Conservation (phyloP, 441 rosid genomes). For the Adansonia grandidieri region DNA sequence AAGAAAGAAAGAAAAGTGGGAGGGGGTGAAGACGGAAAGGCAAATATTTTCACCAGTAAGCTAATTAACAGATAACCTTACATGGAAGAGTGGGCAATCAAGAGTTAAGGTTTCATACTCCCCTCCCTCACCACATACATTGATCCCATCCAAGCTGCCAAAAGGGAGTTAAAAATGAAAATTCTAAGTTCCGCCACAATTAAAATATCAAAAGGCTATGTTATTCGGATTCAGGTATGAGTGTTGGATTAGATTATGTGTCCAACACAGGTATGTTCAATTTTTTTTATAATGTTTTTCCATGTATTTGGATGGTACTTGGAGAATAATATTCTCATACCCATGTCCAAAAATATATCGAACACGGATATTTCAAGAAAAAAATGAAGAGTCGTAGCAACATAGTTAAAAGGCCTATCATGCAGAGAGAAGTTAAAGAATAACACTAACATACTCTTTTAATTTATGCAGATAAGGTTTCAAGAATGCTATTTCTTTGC, state of each 20-base stretch:
- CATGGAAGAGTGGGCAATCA: conserved; percentile 91
- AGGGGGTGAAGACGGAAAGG: neutral
- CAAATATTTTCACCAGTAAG: conserved; percentile 25
- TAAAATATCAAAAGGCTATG: neutral
- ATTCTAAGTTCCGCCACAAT: conserved; percentile 12
- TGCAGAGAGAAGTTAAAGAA: neutral
- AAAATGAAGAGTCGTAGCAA: too few relatives aligned
- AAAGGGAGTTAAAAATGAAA: conserved; percentile 8
- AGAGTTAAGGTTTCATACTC: conserved; percentile 95
- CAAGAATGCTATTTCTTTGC: conserved; percentile 78
- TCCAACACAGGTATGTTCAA: too few relatives aligned
- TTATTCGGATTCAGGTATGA: too few relatives aligned
- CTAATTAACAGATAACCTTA: conserved; percentile 40
- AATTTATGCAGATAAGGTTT: conserved; percentile 70
- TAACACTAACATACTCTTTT: conserved; percentile 67
- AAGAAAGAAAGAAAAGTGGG: neutral
- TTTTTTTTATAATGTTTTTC: too few relatives aligned
- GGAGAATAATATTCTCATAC: too few relatives aligned
- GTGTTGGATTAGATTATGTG: too few relatives aligned
- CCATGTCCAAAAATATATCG: too few relatives aligned
- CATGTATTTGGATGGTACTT: too few relatives aligned
- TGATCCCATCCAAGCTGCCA: conserved; percentile 82
- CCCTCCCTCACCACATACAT: conserved; percentile 99
- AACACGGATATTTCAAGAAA: too few relatives aligned
- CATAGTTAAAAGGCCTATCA: too few relatives aligned